Evolutionary conservation across 2,329 filamentous ascomycete species (phyloP).

Genomic region (Macrophomina pseudophaseolina): DNA sequence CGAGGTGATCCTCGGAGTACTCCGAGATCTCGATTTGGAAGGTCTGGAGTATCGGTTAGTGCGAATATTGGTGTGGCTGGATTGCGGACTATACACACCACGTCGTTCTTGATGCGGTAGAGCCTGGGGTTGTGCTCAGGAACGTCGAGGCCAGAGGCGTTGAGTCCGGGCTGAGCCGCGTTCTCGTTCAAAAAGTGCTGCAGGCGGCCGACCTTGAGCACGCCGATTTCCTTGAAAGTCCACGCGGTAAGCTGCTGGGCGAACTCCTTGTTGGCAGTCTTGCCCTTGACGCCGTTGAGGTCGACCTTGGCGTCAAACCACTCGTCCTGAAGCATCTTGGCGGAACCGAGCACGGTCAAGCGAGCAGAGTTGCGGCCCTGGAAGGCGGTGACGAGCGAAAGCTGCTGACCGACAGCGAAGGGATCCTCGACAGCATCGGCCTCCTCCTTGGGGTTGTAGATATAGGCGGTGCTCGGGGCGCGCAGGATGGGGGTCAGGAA

Average conservation of each 20-base stretch:
- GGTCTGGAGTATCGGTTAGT: constrained; percentile 59
- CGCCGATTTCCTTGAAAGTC: constrained; percentile 93
- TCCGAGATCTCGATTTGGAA: constrained; percentile 91
- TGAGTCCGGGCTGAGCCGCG: constrained; percentile 40
- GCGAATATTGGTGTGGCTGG: neutral
- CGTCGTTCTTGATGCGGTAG: constrained; percentile 95
- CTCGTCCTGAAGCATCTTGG: constrained; percentile 83
- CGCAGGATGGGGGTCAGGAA: constrained; percentile 82
- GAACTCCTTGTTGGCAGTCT: constrained; percentile 82
- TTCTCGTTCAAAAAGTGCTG: constrained; percentile 72
- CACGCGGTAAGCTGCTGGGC: constrained; percentile 86
- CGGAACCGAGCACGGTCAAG: constrained; percentile 81
- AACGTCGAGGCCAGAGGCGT: constrained; percentile 43
- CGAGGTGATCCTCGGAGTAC: constrained; percentile 75
- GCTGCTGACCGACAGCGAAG: constrained; percentile 82
- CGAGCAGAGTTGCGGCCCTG: constrained; percentile 95
- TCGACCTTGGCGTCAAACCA: constrained; percentile 86
- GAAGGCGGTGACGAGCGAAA: constrained; percentile 81
- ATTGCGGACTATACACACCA: constrained; percentile 69
- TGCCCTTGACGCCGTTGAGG: constrained; percentile 60
- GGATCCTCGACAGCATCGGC: constrained; percentile 73
- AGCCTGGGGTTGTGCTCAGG: constrained; percentile 75
- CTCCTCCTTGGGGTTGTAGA: constrained; percentile 92
- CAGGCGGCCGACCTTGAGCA: constrained; percentile 81
- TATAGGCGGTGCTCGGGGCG: constrained; percentile 85